Evolutionary conservation across 352 stramenopile genomes (phyloP), one percentile per base, ranked within the genome.

Genomic region (Pythium sp.): DNA sequence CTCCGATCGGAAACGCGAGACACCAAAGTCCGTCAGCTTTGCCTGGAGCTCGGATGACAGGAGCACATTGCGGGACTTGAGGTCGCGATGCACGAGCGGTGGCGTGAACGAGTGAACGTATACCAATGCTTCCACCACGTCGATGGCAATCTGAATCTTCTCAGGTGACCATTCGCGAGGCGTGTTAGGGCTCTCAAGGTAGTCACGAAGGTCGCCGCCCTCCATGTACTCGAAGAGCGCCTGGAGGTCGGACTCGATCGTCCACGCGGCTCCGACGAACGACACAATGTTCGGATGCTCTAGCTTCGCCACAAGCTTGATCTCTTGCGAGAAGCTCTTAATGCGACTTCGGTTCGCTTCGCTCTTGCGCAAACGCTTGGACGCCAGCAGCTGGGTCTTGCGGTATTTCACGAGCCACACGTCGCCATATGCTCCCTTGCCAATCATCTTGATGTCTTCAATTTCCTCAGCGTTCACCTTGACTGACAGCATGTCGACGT

Each of bases 151-250:
- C n/a, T n/a, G n/a, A n/a, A n/a, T 9, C 30, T 68, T 68, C 28
- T 56, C 36, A 14, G 26, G 26, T 2, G 36, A 56, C 63, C 63
- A 68, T 12, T 51, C 24, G 9, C 46, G 46, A 7, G 51, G 18
- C 0, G 46, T 58, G 26, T 53, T 63, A 18, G 62, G 54, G 0
- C 60, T 54, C n/a, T 72, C 57, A 6, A 92, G 70, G 22, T 80
- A 78, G 0, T 67, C 72, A 3, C 77, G 72, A 2, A 90, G 43
- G 49, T 91, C 81, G 28, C 83, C 79, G 1, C 72, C 74, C 0
- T 84, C 62, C 81, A 90, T 87, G 68, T 86, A 91, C 69, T 91
- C 83, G 58, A 86, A 87, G 7, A 91, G 55, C 11, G 79, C 82
- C 67, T 88, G 78, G 0, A 89, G 56, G 51, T 89, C 79, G 6